A percentile compares a stretch with the other conserved stretches of the same genome.
Conservation (phyloP, 2,329 filamentous ascomycete genomes). For the Pseudogymnoascus verrucosus region DNA sequence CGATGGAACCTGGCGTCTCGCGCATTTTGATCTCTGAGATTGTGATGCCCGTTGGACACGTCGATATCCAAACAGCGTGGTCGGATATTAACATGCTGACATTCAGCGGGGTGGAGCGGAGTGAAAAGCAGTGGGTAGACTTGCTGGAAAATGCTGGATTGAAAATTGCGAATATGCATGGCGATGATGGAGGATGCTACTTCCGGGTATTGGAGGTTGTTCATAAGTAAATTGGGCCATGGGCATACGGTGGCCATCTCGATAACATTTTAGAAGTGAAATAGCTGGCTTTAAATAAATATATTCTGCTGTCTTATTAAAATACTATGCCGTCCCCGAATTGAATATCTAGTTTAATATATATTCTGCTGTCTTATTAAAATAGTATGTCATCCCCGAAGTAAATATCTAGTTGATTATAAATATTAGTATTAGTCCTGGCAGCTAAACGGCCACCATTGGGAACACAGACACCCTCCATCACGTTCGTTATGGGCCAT, state of each 20-base stretch:
- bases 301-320: neutral
- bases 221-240: neutral
- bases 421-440: neutral
- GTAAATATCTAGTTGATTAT: neutral
- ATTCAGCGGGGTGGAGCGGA: conserved; percentile 13
- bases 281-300: neutral
- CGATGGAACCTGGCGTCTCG: conserved; percentile 25
- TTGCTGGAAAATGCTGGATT: conserved; percentile 12
- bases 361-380: neutral
- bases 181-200: neutral
- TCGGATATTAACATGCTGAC: conserved; percentile 15
- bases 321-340: neutral
- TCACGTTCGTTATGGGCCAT: neutral
- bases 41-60: conserved; percentile 17
- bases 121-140: conserved; percentile 12
- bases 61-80: conserved; percentile 10
- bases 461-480: neutral
- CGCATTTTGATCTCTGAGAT: conserved; percentile 24
- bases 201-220: conserved; percentile 2
- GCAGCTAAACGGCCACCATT: neutral
- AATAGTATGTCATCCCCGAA: neutral
- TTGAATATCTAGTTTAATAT: neutral
- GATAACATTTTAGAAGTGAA: neutral
- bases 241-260: neutral
- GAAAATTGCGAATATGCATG: neutral